phyloP scores from a whole-genome alignment of 2,329 filamentous ascomycete species.

The Stachybotrys elegans region DNA sequence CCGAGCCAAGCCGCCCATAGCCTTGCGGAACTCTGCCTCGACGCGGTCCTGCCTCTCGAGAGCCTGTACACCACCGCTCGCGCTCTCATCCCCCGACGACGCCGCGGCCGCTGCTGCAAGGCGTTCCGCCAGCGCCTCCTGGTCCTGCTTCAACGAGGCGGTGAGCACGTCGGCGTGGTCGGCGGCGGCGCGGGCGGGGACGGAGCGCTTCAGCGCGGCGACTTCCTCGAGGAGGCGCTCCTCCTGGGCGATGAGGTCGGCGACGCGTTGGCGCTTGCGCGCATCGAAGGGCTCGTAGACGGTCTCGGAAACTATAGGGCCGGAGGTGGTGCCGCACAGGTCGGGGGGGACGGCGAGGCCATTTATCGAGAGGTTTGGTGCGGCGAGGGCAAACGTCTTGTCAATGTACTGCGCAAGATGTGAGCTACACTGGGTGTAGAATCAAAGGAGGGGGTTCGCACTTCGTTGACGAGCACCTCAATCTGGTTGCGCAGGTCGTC shows the following conservation, averaged over 20 bases:
- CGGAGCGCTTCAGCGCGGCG: constrained; percentile 51
- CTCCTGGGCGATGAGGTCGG: constrained; percentile 56
- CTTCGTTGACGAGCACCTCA: constrained; percentile 55
- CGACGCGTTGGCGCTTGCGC: constrained; percentile 53
- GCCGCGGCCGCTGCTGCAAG: constrained; percentile 12
- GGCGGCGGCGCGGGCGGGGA: constrained; percentile 40
- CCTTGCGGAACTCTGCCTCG: constrained; percentile 40
- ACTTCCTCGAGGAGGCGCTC: constrained; percentile 61
- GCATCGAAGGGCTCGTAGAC: constrained; percentile 57
- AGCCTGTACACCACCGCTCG: constrained; percentile 22
- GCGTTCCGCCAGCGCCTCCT: constrained; percentile 33
- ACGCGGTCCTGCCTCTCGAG: constrained; percentile 39
- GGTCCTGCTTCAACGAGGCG: constrained; percentile 39
- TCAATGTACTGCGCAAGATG: constrained; percentile 48
- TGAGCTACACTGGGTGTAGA: neutral
- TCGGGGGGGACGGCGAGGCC: constrained; percentile 45
- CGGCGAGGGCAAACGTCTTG: constrained; percentile 53
- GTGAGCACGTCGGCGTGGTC: constrained; percentile 35
- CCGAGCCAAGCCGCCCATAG: constrained; percentile 45
- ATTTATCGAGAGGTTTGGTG: constrained; percentile 59
- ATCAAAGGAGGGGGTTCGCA: constrained; percentile 21
- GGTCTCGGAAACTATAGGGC: constrained; percentile 15
- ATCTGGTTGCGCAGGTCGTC: constrained; percentile 56
- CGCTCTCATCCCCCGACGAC: too few relatives aligned
- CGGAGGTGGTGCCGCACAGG: constrained; percentile 21